Conservation (phyloP, 2,329 filamentous ascomycete genomes). For the Xylariaceae sp. region DNA sequence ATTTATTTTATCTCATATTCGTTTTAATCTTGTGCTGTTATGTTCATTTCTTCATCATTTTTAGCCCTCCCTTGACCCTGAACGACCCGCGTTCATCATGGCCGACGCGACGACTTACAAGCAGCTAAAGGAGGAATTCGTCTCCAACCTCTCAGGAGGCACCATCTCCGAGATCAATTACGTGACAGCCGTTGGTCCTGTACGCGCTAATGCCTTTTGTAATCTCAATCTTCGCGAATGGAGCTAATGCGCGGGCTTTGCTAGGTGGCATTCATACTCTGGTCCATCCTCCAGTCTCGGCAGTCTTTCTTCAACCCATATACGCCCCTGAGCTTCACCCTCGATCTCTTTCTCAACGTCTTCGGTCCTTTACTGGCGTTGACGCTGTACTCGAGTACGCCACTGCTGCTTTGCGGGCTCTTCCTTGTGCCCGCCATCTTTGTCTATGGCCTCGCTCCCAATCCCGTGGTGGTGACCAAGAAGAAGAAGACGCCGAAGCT, state of each 20-base stretch:
- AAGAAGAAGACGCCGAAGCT: slow-evolving; percentile 47
- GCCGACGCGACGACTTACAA: slow-evolving; percentile 63
- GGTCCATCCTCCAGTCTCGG: slow-evolving; percentile 81
- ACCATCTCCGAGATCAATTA: slow-evolving; percentile 79
- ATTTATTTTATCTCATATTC: not conserved
- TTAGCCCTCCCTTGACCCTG: not conserved
- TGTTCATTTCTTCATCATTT: not conserved
- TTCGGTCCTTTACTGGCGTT: slow-evolving; percentile 75
- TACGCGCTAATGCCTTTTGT: slow-evolving; percentile 41
- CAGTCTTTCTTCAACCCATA: slow-evolving; percentile 79
- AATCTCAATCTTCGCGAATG: not conserved
- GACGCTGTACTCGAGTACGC: slow-evolving; percentile 74
- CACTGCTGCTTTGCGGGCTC: slow-evolving; percentile 68
- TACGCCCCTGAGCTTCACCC: slow-evolving; percentile 58
- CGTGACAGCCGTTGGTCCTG: slow-evolving; percentile 79
- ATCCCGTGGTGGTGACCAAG: slow-evolving; percentile 36
- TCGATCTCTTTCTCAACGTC: slow-evolving; percentile 87
- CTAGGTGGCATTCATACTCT: slow-evolving; percentile 76
- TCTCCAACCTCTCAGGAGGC: slow-evolving; percentile 84
- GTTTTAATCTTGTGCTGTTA: not conserved
- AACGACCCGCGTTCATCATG: slow-evolving; percentile 19
- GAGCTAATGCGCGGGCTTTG: slow-evolving; percentile 16
- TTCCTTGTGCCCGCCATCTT: slow-evolving; percentile 66
- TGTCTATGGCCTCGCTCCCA: slow-evolving; percentile 50
- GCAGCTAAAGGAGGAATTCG: slow-evolving; percentile 87